Conservation (phyloP, 169 alveolate species). For the Plasmodium yoelii region DNA sequence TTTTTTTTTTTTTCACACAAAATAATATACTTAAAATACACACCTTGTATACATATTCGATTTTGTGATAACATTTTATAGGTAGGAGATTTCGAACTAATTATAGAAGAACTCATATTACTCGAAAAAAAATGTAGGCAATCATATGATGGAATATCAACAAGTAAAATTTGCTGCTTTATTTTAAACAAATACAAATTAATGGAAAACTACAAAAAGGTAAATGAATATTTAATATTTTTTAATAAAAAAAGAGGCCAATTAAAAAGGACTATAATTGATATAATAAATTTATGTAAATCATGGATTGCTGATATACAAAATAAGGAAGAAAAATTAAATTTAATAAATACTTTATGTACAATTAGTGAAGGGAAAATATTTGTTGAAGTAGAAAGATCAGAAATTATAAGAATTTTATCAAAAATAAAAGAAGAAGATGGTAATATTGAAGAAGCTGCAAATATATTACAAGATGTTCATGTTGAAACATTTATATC, state of each 20-base stretch:
- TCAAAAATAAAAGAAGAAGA: slow-evolving; percentile 82
- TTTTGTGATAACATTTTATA: background rate
- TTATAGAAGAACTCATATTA: slow-evolving; percentile 23
- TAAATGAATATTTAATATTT: slow-evolving; percentile 79
- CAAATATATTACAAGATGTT: slow-evolving; percentile 79
- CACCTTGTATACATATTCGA: background rate
- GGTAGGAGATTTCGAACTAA: slow-evolving; percentile 42
- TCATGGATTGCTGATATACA: slow-evolving; percentile 77
- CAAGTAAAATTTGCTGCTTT: slow-evolving; percentile 78
- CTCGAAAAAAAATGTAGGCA: slow-evolving; percentile 83
- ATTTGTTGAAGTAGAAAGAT: slow-evolving; percentile 83
- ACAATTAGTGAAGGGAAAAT: slow-evolving; percentile 84
- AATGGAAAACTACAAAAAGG: slow-evolving; percentile 76
- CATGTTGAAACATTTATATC: slow-evolving; percentile 85
- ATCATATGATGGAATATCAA: slow-evolving; percentile 84
- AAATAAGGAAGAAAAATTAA: slow-evolving; percentile 75
- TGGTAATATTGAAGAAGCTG: slow-evolving; percentile 84
- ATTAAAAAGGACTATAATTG: slow-evolving; percentile 80
- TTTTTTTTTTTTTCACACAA: too few relatives aligned
- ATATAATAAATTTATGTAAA: slow-evolving; percentile 79
- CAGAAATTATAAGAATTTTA: slow-evolving; percentile 77
- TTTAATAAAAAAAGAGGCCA: slow-evolving; percentile 83
- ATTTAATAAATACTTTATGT: slow-evolving; percentile 78
- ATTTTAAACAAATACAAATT: slow-evolving; percentile 78
- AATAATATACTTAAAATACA: background rate